A percentile compares a stretch with the other conserved stretches of the same genome.
phyloP scores from a whole-genome alignment of 495 filamentous ascomycete species.

The Penicillium cinerascens region DNA sequence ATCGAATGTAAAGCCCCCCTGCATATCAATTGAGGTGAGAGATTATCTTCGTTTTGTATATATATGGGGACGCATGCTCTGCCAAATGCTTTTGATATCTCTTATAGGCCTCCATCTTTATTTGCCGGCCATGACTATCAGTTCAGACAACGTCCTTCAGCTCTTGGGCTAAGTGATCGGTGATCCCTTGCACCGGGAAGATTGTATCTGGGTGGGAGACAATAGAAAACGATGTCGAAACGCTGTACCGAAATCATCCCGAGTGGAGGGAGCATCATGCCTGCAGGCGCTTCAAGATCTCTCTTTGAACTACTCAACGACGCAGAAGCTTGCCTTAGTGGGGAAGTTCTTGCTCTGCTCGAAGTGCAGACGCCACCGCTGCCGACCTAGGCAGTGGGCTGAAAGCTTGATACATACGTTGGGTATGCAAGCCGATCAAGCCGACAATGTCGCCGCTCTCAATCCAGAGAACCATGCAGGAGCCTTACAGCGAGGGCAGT shows the following conservation, averaged over 20 bases:
- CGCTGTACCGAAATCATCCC: not conserved
- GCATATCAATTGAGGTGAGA: too few relatives aligned
- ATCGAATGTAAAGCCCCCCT: too few relatives aligned
- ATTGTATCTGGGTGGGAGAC: slow-evolving; percentile 1
- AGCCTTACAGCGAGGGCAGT: too few relatives aligned
- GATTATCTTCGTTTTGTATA: too few relatives aligned
- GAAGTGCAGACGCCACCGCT: slow-evolving; percentile 1
- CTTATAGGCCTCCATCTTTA: too few relatives aligned
- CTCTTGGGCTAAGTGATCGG: not conserved
- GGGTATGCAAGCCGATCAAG: not conserved
- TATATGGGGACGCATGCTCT: too few relatives aligned
- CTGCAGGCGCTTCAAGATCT: too few relatives aligned
- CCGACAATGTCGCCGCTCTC: not conserved
- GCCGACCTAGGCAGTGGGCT: not conserved
- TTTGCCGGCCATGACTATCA: too few relatives aligned
- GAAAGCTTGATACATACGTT: not conserved
- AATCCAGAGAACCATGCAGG: not conserved
- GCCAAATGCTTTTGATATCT: too few relatives aligned
- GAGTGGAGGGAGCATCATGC: too few relatives aligned
- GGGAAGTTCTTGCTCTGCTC: not conserved
- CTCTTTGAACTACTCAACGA: not conserved
- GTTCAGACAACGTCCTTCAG: too few relatives aligned
- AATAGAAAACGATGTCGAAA: not conserved
- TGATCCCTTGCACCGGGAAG: not conserved
- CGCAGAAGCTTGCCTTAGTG: not conserved